These are phyloP conservation scores for Diaporthe destruens DNA, from an alignment of 2,329 filamentous ascomycete species.

Conservation along the genomic window DNA sequence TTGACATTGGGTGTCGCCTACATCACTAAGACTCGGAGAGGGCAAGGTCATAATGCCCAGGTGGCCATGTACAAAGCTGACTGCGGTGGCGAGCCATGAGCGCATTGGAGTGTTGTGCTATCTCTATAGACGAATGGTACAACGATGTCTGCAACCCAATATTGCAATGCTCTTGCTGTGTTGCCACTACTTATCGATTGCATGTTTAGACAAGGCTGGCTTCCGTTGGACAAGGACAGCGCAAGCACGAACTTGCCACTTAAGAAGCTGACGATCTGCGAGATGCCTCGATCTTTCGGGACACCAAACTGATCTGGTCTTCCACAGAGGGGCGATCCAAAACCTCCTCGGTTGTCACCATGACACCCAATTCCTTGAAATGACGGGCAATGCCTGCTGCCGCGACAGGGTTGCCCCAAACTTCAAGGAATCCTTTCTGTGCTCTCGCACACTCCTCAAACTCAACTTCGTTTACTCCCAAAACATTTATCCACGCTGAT, in stretches of 20 bases:
- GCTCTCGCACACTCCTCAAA: background rate
- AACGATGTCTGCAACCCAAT: no score
- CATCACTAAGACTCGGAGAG: no score
- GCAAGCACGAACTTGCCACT: background rate
- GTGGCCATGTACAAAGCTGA: no score
- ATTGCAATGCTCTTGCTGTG: no score
- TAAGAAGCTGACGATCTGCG: background rate
- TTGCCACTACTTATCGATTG: no score
- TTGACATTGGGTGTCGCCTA: no score
- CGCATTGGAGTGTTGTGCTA: no score
- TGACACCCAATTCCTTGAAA: background rate
- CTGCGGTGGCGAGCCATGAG: no score
- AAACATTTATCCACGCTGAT: background rate
- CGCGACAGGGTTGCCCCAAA: constrained; percentile 5
- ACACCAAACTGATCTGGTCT: background rate
- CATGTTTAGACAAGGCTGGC: no score
- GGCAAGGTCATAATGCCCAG: no score
- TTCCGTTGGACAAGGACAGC: background rate
- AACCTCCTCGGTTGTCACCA: background rate
- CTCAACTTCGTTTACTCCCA: background rate
- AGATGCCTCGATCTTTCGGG: background rate
- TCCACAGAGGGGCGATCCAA: background rate
- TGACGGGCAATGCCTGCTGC: background rate
- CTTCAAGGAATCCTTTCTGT: background rate
- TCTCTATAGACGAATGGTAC: no score